Evolutionary conservation across 805 yeast genomes (phyloP), one percentile per base, ranked within the genome.

Genomic region (Priceomyces melissophilus): DNA sequence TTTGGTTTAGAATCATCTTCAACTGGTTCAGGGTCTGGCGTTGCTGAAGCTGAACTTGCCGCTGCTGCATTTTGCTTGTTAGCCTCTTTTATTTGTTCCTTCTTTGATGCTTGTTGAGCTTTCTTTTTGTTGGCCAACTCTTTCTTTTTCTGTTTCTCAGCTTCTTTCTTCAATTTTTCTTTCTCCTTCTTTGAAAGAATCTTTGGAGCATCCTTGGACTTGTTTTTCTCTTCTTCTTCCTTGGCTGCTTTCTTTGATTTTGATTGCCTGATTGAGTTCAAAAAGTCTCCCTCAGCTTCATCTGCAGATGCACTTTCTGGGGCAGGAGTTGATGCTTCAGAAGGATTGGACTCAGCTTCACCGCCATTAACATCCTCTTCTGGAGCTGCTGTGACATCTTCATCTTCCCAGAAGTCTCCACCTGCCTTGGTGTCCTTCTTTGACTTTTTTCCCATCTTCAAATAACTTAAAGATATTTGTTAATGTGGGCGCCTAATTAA

Each of bases 161-260:
- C 81, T 63, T 90, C 96, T 64, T 91, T 95, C 80, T 87, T 87
- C 65, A 93, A 96, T 71, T 83, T 90, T 70, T 91, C 95, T 68
- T 85, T 86, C 58, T 86, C 98, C 68, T 91, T 89, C 78, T 91
- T 93, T 43, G 91, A 80, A 65, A 90, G 88, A 58, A 89, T 73
- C 49, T 80, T 76, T 36, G 91, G 88, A 25, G 78, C 88, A 37
- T 74, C 79, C 37, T 69, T 63, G 39, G 63, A 60, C 45, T 70
- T 67, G 54, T 62, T 67, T 46, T 77, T 76, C 40, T 77, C 78
- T 52, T 79, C 81, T 41, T 79, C 82, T 45, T 75, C 81, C 63
- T 81, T 81, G 35, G 75, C 82, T 50, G 78, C 81, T 67, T 83
- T 82, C 76, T 86, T 87, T 63, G 78, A 78, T 68, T 87, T 87